Conservation (phyloP, 805 yeast genomes). For the Wickerhamiella sorbophila region DNA sequence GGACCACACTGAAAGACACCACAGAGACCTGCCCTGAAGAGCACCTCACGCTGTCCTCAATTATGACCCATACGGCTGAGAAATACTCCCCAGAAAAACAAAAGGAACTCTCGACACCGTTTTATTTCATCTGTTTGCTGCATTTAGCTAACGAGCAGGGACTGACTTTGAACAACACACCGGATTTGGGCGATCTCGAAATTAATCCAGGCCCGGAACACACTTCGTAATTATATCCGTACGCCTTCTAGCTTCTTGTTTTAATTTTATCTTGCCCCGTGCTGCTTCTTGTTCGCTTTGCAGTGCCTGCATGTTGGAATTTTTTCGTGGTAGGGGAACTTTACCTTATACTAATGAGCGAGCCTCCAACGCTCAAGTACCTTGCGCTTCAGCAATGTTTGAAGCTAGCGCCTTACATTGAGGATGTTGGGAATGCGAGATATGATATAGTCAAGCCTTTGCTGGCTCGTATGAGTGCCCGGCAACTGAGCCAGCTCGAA, state of each 20-base stretch:
- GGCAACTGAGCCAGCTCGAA: constrained; percentile 25
- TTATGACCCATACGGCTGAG: constrained; percentile 36
- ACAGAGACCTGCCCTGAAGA: constrained; percentile 4
- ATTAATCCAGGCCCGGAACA: neutral
- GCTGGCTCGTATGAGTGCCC: constrained; percentile 21
- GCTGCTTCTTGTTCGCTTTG: neutral
- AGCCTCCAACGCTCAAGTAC: constrained; percentile 15
- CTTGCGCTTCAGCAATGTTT: constrained; percentile 16
- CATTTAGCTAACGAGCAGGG: constrained; percentile 85
- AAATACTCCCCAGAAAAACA: constrained; percentile 43
- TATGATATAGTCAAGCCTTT: constrained; percentile 27
- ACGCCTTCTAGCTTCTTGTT: too few species aligned
- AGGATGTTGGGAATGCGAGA: constrained; percentile 28
- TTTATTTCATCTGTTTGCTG: constrained; percentile 66
- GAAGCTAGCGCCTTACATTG: constrained; percentile 14
- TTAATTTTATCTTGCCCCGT: too few species aligned
- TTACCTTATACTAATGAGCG: neutral
- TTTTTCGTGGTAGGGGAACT: neutral
- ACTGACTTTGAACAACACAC: constrained; percentile 38
- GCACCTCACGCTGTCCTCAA: constrained; percentile 28
- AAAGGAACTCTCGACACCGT: constrained; percentile 67
- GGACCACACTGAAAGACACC: constrained; percentile 33
- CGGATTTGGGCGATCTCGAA: constrained; percentile 23
- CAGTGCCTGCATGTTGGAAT: neutral
- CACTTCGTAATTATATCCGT: neutral